These are phyloP conservation scores for Rhododendron henanense DNA, from an alignment of 148 eudicot genomes.

Conservation along the genomic window DNA sequence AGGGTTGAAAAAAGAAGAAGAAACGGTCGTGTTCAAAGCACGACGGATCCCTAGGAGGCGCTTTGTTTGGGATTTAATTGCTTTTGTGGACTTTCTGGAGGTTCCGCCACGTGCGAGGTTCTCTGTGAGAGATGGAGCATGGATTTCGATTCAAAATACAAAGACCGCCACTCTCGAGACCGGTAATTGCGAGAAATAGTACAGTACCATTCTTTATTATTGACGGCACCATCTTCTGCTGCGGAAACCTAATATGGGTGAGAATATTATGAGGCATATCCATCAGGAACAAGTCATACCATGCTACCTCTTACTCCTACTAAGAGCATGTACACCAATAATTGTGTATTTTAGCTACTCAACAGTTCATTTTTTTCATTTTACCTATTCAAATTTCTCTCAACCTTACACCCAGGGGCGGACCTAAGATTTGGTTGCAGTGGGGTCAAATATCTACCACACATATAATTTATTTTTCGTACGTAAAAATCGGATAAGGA, in stretches of 20 bases:
- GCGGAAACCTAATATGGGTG: not conserved
- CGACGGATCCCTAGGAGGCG: not conserved
- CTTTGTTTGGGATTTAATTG: not conserved
- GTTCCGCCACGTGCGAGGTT: not conserved
- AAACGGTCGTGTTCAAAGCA: not conserved
- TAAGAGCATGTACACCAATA: no score
- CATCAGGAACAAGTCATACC: not conserved
- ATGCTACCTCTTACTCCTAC: no score
- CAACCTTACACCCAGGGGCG: no score
- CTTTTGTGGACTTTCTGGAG: not conserved
- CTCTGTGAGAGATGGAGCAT: not conserved
- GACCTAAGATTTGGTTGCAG: no score
- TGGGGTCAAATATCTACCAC: no score
- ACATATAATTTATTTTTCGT: no score
- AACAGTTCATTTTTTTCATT: no score
- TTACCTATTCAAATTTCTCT: no score
- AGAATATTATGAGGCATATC: not conserved
- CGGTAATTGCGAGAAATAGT: not conserved
- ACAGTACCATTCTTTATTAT: no score
- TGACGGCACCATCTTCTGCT: not conserved
- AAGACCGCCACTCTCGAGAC: not conserved
- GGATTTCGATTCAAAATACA: not conserved
- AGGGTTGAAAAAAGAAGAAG: slow-evolving; percentile 7
- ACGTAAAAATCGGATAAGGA: no score
- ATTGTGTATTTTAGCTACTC: no score